These are phyloP conservation scores for Solanum acaule DNA, from an alignment of 257 asterid species.

Conservation along the genomic window DNA sequence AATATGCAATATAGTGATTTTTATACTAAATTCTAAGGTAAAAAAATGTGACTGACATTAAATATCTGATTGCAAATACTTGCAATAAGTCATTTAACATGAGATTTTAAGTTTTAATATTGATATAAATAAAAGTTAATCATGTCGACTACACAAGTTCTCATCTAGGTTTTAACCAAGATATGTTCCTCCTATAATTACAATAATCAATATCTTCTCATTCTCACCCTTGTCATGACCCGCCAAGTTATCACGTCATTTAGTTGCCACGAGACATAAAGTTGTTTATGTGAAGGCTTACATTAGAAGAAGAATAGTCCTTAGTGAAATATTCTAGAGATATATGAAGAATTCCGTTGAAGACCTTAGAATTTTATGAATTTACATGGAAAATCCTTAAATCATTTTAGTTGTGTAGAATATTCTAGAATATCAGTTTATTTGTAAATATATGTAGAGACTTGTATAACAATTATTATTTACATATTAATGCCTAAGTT, in stretches of 20 bases:
- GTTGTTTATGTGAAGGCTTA: too few relatives aligned
- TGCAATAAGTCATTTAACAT: neutral
- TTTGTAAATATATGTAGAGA: too few relatives aligned
- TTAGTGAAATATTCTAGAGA: too few relatives aligned
- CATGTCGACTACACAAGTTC: neutral
- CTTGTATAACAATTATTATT: too few relatives aligned
- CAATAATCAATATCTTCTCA: neutral
- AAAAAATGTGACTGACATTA: fast-evolving
- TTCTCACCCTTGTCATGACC: neutral
- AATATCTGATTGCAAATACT: neutral
- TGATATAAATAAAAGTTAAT: neutral
- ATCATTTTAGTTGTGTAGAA: neutral
- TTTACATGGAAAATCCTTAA: too few relatives aligned
- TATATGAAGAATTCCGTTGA: fast-evolving
- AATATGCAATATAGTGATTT: neutral
- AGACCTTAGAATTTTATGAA: too few relatives aligned
- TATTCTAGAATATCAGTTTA: too few relatives aligned
- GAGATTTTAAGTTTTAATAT: neutral
- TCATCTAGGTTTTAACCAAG: too few relatives aligned
- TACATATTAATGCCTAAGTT: neutral
- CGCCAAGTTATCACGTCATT: too few relatives aligned
- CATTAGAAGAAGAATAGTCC: too few relatives aligned
- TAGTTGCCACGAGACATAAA: too few relatives aligned
- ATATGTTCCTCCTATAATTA: neutral
- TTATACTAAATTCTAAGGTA: neutral